Evolutionary conservation across 1,284 basidiomycete genomes (phyloP), one percentile per base, ranked within the genome.

Genomic region (Peniophora sp.): DNA sequence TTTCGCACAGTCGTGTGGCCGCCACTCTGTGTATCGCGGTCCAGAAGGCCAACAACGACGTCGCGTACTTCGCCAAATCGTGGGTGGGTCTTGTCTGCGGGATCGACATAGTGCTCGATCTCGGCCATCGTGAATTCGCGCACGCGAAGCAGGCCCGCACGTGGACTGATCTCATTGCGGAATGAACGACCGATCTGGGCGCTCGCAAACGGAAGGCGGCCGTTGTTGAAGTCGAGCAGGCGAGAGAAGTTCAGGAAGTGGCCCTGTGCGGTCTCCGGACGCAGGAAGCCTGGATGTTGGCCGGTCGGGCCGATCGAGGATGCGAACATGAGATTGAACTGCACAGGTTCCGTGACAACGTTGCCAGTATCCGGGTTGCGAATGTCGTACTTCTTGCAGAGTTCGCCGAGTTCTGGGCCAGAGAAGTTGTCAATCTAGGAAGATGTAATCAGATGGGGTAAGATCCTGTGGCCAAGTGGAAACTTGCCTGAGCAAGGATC

Each of bases 121-220:
- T 99, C 97, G 50, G 94, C 97, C 96, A 99, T 97, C 35, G 92
- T 97, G 73, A 99, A 99, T 68, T 99, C 97, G 58, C 96, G 88
- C 41, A 99, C 97, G 58, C 97, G 93, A 48, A 99, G 78, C 46
- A 99, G 78, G 53, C 96, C 97, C 50, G 95, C 92, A 52, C 92
- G 88, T 23, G 97, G 97, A 5, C 93, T 95, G 62, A 99, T 99
- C 68, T 99, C 97, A 68, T 99, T 99, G 55, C 97, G 83, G 83
- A 99, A 99, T 27, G 90, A 85, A 57, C 91, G 86, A 51, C 97
- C 97, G 60, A 99, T 92, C 69, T 97, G 94, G 1, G 97, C 97
- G 50, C 92, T 96, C 12, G 96, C 97, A 64, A 99, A 99, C 2
- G 96, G 96, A 22, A 99, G 75, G 37, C 88, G 85, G 35, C 92